Evolutionary conservation across 257 asterid genomes (phyloP).

Genomic region (Petunia axillaris): DNA sequence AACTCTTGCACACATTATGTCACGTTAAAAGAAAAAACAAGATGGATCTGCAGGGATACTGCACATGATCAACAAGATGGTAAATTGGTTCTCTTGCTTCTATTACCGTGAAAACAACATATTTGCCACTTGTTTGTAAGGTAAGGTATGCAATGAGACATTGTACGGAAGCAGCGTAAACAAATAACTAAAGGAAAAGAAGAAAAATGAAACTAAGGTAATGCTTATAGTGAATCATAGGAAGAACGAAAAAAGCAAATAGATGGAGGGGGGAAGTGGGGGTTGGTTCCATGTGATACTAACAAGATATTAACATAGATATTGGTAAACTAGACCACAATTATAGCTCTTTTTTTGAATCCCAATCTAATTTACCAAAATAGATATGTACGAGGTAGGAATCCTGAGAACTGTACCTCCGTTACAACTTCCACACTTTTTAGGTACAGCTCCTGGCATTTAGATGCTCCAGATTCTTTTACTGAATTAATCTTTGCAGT

Average conservation of each 20-base stretch:
- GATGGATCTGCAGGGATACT: neutral
- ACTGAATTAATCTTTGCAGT: slow-evolving; percentile 45
- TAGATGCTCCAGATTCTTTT: slow-evolving; percentile 64
- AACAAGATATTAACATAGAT: neutral
- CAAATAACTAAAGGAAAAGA: too few species aligned
- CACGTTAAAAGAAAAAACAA: neutral
- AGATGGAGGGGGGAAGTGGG: too few species aligned
- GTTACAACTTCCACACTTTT: slow-evolving; percentile 65
- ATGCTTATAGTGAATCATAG: too few species aligned
- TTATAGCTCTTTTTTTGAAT: neutral
- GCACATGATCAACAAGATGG: too few species aligned
- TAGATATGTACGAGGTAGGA: neutral
- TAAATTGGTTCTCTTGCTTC: too few species aligned
- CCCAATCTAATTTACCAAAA: neutral
- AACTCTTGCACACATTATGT: neutral
- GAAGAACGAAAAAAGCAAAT: neutral
- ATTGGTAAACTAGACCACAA: slow-evolving; percentile 14
- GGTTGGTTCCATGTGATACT: too few species aligned
- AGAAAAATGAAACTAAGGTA: too few species aligned
- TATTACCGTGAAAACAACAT: too few species aligned
- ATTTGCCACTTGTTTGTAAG: too few species aligned
- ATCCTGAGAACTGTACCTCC: slow-evolving; percentile 46
- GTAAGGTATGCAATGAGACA: too few species aligned
- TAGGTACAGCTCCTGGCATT: slow-evolving; percentile 47
- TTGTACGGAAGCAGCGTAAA: too few species aligned